Conservation (phyloP, 1,284 basidiomycete species). For the Trametes hirsuta region DNA sequence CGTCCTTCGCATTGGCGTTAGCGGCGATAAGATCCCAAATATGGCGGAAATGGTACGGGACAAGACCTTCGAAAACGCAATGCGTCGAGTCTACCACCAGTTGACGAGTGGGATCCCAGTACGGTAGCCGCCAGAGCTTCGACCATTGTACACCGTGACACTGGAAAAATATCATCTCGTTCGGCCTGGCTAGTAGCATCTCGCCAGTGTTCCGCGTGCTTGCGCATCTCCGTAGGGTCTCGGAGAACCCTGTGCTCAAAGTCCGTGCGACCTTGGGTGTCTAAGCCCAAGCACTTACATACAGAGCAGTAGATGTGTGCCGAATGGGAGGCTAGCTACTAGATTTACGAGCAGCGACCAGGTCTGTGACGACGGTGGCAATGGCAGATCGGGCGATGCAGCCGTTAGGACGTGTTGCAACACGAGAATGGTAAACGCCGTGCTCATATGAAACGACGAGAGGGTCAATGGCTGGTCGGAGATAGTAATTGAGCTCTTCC, state of each 20-base stretch:
- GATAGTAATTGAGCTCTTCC: conserved; percentile 38
- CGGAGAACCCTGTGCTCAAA: conserved; percentile 22
- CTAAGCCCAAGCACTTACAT: background rate
- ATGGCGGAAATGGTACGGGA: conserved; percentile 30
- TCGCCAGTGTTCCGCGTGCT: conserved; percentile 28
- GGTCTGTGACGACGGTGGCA: conserved; percentile 34
- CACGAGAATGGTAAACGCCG: conserved; percentile 35
- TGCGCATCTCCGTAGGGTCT: conserved; percentile 14
- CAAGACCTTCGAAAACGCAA: conserved; percentile 30
- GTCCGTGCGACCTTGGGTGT: conserved; percentile 7
- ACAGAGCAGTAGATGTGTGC: conserved; percentile 7
- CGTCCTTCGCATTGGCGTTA: background rate
- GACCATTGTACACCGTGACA: conserved; percentile 34
- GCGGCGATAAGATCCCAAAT: conserved; percentile 21
- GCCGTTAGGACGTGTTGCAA: conserved; percentile 30
- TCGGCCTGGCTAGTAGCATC: conserved; percentile 22
- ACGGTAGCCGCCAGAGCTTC: conserved; percentile 34
- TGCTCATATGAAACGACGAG: conserved; percentile 34
- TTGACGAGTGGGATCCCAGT: conserved; percentile 37
- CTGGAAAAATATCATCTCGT: conserved; percentile 24
- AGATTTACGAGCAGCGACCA: conserved; percentile 36
- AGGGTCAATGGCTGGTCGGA: conserved; percentile 39
- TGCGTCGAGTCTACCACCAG: conserved; percentile 39
- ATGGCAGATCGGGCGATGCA: conserved; percentile 31
- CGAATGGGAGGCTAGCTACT: conserved; percentile 21